Conservation (phyloP, 352 stramenopile genomes). For the Pythium insidiosum region DNA sequence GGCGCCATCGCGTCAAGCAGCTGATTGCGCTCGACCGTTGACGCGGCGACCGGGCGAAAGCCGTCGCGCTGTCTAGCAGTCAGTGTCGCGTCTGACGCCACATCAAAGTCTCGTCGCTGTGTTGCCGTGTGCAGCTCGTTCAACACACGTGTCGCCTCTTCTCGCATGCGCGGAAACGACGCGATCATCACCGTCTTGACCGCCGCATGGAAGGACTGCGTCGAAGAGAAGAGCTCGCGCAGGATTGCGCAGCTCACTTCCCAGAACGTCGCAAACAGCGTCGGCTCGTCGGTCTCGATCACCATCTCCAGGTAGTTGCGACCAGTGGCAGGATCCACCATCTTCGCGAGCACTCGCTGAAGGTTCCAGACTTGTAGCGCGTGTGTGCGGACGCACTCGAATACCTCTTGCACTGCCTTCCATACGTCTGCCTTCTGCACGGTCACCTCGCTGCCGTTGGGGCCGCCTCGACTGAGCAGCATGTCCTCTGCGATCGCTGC, state of each 20-base stretch:
- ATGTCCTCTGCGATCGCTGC: slow-evolving; percentile 54
- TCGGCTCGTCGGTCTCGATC: slow-evolving; percentile 63
- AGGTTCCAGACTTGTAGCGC: slow-evolving; percentile 83
- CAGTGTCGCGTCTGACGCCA: slow-evolving; percentile 1
- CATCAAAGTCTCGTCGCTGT: no score
- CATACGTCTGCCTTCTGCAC: slow-evolving; percentile 66
- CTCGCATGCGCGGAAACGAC: slow-evolving; percentile 71
- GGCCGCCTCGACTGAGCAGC: slow-evolving; percentile 22
- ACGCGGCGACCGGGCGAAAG: slow-evolving; percentile 28
- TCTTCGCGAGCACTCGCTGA: slow-evolving; percentile 79
- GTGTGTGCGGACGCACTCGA: slow-evolving; percentile 56
- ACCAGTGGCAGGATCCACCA: slow-evolving; percentile 33
- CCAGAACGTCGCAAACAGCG: slow-evolving; percentile 80
- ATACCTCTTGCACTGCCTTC: slow-evolving; percentile 75
- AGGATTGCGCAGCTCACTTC: slow-evolving; percentile 77
- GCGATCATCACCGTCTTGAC: slow-evolving; percentile 69
- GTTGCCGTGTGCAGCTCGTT: slow-evolving; percentile 52
- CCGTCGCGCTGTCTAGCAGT: no score
- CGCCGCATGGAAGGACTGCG: slow-evolving; percentile 40
- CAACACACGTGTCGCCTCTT: slow-evolving; percentile 59
- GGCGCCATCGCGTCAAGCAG: slow-evolving; percentile 63
- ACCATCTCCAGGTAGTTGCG: slow-evolving; percentile 67
- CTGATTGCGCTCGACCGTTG: slow-evolving; percentile 38
- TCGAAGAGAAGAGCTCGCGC: slow-evolving; percentile 56
- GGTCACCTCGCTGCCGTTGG: slow-evolving; percentile 17